phyloP scores from a whole-genome alignment of 1,139 yeast genomes.

The Sugiyamaella castrensis region DNA sequence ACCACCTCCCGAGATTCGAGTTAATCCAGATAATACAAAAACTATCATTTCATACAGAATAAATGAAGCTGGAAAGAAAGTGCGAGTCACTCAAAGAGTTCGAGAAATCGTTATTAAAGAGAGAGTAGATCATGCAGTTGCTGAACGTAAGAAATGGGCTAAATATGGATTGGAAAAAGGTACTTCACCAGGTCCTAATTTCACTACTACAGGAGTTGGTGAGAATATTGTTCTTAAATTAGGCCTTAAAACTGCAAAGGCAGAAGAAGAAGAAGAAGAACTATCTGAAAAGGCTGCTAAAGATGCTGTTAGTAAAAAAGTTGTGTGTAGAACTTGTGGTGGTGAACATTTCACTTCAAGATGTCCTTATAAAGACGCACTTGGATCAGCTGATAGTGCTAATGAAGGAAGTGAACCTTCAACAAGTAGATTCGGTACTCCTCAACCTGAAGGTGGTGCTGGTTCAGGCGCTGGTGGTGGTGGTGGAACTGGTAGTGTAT shows the following conservation, averaged over 20 bases:
- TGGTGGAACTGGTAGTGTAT: constrained; percentile 40
- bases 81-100: constrained; percentile 81
- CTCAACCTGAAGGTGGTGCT: constrained; percentile 37
- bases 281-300: constrained; percentile 72
- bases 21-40: constrained; percentile 84
- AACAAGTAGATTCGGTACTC: constrained; percentile 37
- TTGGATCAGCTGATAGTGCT: constrained; percentile 54
- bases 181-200: constrained; percentile 81
- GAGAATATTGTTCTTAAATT: constrained; percentile 57
- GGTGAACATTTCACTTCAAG: constrained; percentile 92
- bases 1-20: constrained; percentile 58
- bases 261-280: constrained; percentile 35
- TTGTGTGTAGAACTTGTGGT: constrained; percentile 86
- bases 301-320: constrained; percentile 49
- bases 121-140: constrained; percentile 54
- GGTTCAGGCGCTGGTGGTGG: constrained; percentile 25
- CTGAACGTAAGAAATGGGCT: constrained; percentile 44
- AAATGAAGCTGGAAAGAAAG: constrained; percentile 75
- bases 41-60: constrained; percentile 73
- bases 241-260: constrained; percentile 31
- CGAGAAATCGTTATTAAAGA: constrained; percentile 75
- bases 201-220: constrained; percentile 80
- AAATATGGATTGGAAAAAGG: constrained; percentile 83
- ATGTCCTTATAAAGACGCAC: constrained; percentile 94
- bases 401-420: constrained; percentile 41